A percentile compares a stretch with the other conserved stretches of the same genome.
Evolutionary conservation across 208 protist genomes (phyloP).

Genomic region (Histomonas meleagridis): DNA sequence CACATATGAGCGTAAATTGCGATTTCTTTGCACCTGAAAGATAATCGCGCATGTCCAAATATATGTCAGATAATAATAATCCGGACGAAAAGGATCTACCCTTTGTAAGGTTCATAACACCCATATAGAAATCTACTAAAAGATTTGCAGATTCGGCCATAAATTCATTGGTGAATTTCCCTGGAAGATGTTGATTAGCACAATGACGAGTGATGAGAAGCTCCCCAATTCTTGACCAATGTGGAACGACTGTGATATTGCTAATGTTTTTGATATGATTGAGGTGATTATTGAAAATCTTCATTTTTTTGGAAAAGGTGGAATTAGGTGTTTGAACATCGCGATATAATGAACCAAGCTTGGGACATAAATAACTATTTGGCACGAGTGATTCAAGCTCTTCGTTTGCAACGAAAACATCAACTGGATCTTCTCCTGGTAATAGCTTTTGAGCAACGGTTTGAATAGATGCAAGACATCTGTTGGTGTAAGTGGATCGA

Average conservation of each 20-base stretch:
- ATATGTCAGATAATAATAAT: slow-evolving; percentile 23
- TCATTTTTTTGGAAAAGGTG: not conserved
- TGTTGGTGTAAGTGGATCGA: not conserved
- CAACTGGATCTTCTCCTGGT: not conserved
- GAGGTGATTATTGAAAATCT: not conserved
- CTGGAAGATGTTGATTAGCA: not conserved
- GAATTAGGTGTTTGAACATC: no score
- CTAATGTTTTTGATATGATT: not conserved
- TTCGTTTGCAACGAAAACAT: slow-evolving; percentile 25
- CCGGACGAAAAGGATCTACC: not conserved
- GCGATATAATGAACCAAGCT: not conserved
- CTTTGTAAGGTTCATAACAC: not conserved
- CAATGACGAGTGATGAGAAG: not conserved
- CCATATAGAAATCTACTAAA: not conserved
- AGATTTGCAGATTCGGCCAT: not conserved
- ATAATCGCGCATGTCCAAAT: slow-evolving; percentile 23
- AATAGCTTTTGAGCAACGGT: not conserved
- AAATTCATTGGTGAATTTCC: not conserved
- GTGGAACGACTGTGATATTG: not conserved
- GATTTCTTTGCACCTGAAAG: not conserved
- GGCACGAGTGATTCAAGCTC: slow-evolving; percentile 19
- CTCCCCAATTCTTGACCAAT: not conserved
- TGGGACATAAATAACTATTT: not conserved
- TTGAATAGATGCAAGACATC: not conserved
- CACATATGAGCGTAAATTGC: not conserved